Percentiles rank a stretch among this genome's conserved stretches.
These are phyloP conservation scores for Holtermannia corniformis DNA, from an alignment of 768 basidiomycete genomes.

Conservation along the genomic window DNA sequence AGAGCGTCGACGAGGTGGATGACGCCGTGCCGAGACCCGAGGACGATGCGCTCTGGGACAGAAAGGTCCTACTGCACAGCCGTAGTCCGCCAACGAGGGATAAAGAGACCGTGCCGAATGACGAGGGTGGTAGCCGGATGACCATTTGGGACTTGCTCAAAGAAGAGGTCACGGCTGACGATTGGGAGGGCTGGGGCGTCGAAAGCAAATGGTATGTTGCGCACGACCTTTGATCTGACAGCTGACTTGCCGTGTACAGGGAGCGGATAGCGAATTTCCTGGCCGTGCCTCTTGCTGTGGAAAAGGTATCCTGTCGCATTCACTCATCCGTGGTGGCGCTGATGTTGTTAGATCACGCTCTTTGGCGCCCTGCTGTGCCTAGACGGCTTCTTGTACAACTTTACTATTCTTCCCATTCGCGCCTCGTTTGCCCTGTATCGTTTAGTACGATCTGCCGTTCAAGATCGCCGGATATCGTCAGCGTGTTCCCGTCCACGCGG, in stretches of 20 bases:
- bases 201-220: constrained; percentile 38
- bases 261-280: constrained; percentile 94
- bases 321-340: neutral
- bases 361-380: constrained; percentile 91
- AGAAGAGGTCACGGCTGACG: constrained; percentile 34
- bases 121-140: constrained; percentile 1
- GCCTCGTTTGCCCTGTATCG: constrained; percentile 29
- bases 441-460: constrained; percentile 39
- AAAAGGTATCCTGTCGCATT: constrained; percentile 57
- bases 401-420: constrained; percentile 93
- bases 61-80: neutral
- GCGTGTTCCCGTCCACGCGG: constrained; percentile 30
- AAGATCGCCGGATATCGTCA: constrained; percentile 54
- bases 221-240: neutral
- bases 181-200: constrained; percentile 34
- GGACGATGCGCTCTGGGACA: constrained; percentile 1
- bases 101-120: too few relatives aligned
- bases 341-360: constrained; percentile 58
- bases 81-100: neutral
- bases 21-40: neutral
- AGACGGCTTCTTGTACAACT: constrained; percentile 94
- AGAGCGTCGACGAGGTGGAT: neutral
- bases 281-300: constrained; percentile 80
- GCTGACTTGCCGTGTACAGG: constrained; percentile 42
- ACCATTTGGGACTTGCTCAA: constrained; percentile 36